Conservation (phyloP, 306 rosid genomes). For the Prunus mume region DNA sequence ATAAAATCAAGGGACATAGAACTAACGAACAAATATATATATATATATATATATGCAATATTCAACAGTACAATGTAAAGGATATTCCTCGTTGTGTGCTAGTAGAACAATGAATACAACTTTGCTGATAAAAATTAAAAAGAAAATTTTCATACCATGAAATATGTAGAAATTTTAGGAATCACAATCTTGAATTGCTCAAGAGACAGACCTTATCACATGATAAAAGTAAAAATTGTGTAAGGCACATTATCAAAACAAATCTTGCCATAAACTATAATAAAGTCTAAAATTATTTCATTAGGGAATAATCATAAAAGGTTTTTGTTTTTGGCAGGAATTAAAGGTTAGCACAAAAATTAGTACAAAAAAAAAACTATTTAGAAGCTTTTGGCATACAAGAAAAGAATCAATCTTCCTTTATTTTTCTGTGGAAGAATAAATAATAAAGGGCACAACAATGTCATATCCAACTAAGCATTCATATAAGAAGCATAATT, state of each 20-base stretch:
- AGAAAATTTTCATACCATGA: no score
- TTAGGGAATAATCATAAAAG: not conserved
- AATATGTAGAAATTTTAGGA: no score
- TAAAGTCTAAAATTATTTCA: not conserved
- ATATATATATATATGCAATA: no score
- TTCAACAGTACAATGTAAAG: no score
- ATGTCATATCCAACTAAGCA: not conserved
- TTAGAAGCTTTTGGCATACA: not conserved
- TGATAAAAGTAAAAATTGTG: not conserved
- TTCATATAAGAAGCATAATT: not conserved
- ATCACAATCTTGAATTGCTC: no score
- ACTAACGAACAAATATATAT: no score
- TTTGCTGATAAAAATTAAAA: no score
- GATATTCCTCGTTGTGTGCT: no score
- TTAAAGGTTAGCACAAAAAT: no score
- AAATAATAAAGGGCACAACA: not conserved
- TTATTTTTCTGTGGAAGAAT: not conserved
- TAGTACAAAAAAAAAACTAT: not conserved
- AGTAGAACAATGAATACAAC: no score
- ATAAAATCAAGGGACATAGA: no score
- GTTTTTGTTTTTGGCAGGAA: not conserved
- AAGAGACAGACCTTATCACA: conserved; percentile 26
- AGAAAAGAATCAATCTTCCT: not conserved
- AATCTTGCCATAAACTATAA: not conserved
- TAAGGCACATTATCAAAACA: not conserved